These are phyloP conservation scores for Strobilomyces echinocephalus DNA, from an alignment of 768 basidiomycete genomes.

Conservation along the genomic window DNA sequence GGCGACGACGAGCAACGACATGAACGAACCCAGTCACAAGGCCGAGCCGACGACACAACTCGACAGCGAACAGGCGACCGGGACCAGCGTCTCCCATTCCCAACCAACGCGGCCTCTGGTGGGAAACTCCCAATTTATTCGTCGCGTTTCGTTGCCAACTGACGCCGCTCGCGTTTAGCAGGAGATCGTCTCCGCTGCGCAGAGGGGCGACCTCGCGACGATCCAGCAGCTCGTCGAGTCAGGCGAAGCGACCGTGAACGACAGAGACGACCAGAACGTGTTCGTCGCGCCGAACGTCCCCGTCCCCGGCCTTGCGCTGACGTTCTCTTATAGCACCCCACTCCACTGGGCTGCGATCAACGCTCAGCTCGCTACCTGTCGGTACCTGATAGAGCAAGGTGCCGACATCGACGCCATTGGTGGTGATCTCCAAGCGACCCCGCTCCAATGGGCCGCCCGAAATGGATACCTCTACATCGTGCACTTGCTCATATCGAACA, in stretches of 20 bases:
- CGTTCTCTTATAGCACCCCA: constrained; percentile 47
- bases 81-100: constrained; percentile 23
- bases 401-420: constrained; percentile 94
- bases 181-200: constrained; percentile 80
- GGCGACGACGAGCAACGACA: constrained; percentile 19
- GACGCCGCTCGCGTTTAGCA: constrained; percentile 22
- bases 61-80: constrained; percentile 25
- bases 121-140: background rate
- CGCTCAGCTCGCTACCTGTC: constrained; percentile 85
- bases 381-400: constrained; percentile 83
- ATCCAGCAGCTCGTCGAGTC: constrained; percentile 67
- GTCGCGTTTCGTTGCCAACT: background rate
- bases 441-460: constrained; percentile 97
- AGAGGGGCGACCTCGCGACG: constrained; percentile 72
- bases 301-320: constrained; percentile 5
- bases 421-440: constrained; percentile 90
- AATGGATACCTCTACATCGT: constrained; percentile 96
- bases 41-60: constrained; percentile 28
- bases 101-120: constrained; percentile 25
- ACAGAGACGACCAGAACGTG: constrained; percentile 86
- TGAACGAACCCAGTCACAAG: constrained; percentile 30
- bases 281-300: constrained; percentile 12
- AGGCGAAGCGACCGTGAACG: constrained; percentile 64
- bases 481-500: constrained; percentile 83
- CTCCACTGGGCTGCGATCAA: constrained; percentile 99